Evolutionary conservation across 176 grass and related monocot species (phyloP).

Genomic region (Phoenix roebelenii): DNA sequence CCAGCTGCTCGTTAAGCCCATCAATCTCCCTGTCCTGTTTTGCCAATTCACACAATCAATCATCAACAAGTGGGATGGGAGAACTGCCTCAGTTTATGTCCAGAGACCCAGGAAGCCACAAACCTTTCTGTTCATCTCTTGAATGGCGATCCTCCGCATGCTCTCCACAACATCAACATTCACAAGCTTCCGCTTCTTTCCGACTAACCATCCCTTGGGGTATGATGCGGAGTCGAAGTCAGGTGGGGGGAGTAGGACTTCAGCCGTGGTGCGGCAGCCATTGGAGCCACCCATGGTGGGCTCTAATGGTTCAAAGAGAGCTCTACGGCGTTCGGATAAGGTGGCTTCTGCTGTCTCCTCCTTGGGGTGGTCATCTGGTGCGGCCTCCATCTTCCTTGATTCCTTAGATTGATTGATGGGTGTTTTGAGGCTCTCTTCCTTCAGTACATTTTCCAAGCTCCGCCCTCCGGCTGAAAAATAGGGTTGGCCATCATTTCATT

Average conservation of each 20-base stretch:
- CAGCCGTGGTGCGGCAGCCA: slow-evolving; percentile 26
- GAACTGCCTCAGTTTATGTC: no score
- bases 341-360: slow-evolving; percentile 28
- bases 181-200: slow-evolving; percentile 95
- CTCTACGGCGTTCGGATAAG: slow-evolving; percentile 67
- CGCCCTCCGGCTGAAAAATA: slow-evolving; percentile 47
- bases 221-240: slow-evolving; percentile 75
- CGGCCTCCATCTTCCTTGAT: slow-evolving; percentile 14
- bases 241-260: slow-evolving; percentile 82
- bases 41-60: slow-evolving; percentile 2
- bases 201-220: slow-evolving; percentile 87
- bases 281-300: slow-evolving; percentile 28
- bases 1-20: slow-evolving; percentile 79
- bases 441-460: slow-evolving; percentile 41
- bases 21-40: slow-evolving; percentile 87
- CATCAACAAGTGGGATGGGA: neutral
- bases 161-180: slow-evolving; percentile 99
- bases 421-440: slow-evolving; percentile 19
- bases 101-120: slow-evolving; percentile 6
- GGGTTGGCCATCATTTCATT: no score
- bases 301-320: slow-evolving; percentile 80
- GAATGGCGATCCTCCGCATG: slow-evolving; percentile 85
- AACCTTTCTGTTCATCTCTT: slow-evolving; percentile 99
- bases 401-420: neutral
- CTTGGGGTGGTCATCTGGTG: slow-evolving; percentile 18